Evolutionary conservation across 2,329 filamentous ascomycete species (phyloP), one percentile per base, ranked within the genome.

Genomic region (Zymoseptoria brevis): DNA sequence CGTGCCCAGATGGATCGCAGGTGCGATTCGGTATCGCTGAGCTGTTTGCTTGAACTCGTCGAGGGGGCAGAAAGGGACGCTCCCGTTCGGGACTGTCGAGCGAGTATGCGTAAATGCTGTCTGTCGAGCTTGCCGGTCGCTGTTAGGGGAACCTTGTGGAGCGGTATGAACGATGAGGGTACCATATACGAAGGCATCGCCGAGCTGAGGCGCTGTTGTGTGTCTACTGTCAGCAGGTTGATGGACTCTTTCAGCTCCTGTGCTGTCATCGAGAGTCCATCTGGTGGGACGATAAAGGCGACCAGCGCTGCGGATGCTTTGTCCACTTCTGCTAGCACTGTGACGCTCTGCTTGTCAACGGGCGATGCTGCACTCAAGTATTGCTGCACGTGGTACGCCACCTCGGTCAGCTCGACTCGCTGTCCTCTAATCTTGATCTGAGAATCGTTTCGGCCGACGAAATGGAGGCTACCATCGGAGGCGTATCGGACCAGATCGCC

Each of bases 181-280:
- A 93, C 73, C 88, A 92, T 92, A 69, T 94, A 94, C 0, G 72
- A 67, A 0, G 89, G 86, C 0, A 95, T 85, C 65, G 35, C 35
- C 2, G 16, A 41, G 35, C 35, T 41, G 11, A 41, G 35, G 35
- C 11, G 35, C 16, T 81, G 35, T 41, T 16, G 35, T 16, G 16
- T 41, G 35, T 41, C 16, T 41, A 13, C 35, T 16, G 35, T 16
- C 5, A 41, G 11, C 11, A 41, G 35, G 1, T 41, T 13, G 4
- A 41, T 13, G 16, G 35, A 41, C 35, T 41, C 3, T 13, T 41
- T 2, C 35, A 41, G 11, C 16, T 11, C 35, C 16, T 41, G 9
- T 16, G 35, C 11, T 41, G 35, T 41, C 35, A 41, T 41, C 1
- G 11, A 41, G 4, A 3, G 11, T 11, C 11, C 35, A 4, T 41